Base-by-base conservation (phyloP, 441 rosid genomes). In the Gossypium lobatum region DNA sequence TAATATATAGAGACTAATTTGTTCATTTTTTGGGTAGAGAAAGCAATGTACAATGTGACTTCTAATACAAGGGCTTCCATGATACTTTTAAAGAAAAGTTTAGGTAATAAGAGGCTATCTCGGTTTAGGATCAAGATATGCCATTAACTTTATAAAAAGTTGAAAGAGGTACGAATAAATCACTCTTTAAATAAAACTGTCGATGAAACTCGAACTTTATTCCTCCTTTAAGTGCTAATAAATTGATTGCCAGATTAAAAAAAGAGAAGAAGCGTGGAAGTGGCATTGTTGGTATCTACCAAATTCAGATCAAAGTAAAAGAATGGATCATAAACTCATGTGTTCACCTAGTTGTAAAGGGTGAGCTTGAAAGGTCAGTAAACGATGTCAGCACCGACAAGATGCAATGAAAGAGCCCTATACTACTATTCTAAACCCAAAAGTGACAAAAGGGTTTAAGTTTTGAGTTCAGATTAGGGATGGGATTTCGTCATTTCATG, bases 311-410 rank as follows among this genome's bases (percentile, higher is more conserved):
- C 10, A 28, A 16, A 53, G 11, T 52, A 4, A 14, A 46, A 4
- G 14, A 42, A 42, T 18, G 26, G 11, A 4, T 5, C 46, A 16
- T 68, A 26, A 53, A 31, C 6, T 16, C 61, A 17, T 69, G 62
- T 53, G 64, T 31, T 31, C 59, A 69, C 60, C 46, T 68, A 31
- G 62, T 48, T 69, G 73, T 53, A 69, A 69, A 69, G 73, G 14
- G 10, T 53, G 50, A 26, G 39, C 39, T 8, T n/a, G 26, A 48
- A 50, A 67, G 42, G 14, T 53, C 20, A 17, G 46, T 57, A 34
- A 70, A 59, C 79, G 16, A 68, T 59, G 59, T 17, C 62, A 28
- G 80, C 80, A 72, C 78, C 73, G 79, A 72, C 79, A 46, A 0
- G 69, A 70, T 61, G 59, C 14, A 42, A 10, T 23, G n/a, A 67